Percentiles rank a stretch among this genome's conserved stretches.
Evolutionary conservation across 2,329 filamentous ascomycete species (phyloP).

Genomic region (Fusarium subglutinans): DNA sequence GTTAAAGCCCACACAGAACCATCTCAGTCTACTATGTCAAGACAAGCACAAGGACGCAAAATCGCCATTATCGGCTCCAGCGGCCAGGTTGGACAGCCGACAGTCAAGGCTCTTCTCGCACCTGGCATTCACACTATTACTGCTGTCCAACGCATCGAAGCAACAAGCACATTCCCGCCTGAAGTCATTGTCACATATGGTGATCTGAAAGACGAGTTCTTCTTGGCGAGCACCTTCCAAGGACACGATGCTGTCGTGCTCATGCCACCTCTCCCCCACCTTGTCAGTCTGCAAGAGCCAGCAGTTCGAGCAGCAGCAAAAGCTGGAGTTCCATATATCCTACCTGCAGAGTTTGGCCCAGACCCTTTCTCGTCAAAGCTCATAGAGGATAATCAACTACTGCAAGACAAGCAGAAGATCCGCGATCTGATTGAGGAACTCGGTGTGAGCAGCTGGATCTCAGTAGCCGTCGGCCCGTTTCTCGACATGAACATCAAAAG

Average conservation of each 20-base stretch:
- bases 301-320: constrained; percentile 16
- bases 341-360: constrained; percentile 22
- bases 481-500: constrained; percentile 6
- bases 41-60: background rate
- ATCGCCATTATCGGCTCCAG: constrained; percentile 15
- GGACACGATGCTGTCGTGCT: constrained; percentile 14
- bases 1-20: accelerated
- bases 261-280: constrained; percentile 14
- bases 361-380: constrained; percentile 5
- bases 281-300: constrained; percentile 16
- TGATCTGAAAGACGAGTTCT: constrained; percentile 6
- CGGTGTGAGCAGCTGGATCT: constrained; percentile 22
- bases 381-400: constrained; percentile 12
- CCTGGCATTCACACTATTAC: constrained; percentile 12
- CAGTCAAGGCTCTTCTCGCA: background rate
- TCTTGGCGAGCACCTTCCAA: constrained; percentile 1
- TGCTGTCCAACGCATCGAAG: constrained; percentile 4
- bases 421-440: constrained; percentile 16
- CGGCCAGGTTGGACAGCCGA: constrained; percentile 5
- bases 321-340: background rate
- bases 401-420: constrained; percentile 10
- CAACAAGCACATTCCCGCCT: constrained; percentile 2
- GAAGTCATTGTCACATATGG: constrained; percentile 1
- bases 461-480: constrained; percentile 12
- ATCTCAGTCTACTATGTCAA: background rate